Evolutionary conservation across 2,329 filamentous ascomycete species (phyloP), one percentile per base, ranked within the genome.

Genomic region (Trichoderma harzianum): DNA sequence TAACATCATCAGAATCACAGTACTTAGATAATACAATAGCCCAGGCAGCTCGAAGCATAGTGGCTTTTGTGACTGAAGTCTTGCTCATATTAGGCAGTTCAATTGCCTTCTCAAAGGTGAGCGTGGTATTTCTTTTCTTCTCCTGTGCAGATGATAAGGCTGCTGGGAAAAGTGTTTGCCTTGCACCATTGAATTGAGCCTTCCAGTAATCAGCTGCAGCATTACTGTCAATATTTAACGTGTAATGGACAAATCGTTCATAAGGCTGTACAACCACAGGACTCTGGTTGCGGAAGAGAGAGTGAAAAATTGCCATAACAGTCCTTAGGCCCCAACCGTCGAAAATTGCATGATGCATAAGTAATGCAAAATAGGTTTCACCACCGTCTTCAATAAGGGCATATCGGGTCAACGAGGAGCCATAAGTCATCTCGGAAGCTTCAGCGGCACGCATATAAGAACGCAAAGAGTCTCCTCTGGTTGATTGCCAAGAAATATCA

Each of bases 321-420:
- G 73, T 30, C 7, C 43, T 53, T 4, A 70, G 30, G 6, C 72
- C 58, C 74, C 72, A 74, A 10, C 74, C 74, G 39, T 77, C 75
- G 62, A 74, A 76, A 24, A 76, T 43, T 5, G 75, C 72, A 24
- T 77, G 75, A 18, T 77, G 75, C 21, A 73, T 71, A 6, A 58
- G 68, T 62, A 71, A 62, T 11, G 74, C 65, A 11, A 76, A 74
- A 30, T 71, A 72, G 1, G 30, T 60, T 5, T 67, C 24, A 1
- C 24, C 65, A 16, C 34, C 11, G 3, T 66, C 71, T 28, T 67
- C 53, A 24, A 71, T 43, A 8, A 72, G 43, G 4, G 68, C 68
- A 24, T 71, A 70, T 11, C 71, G 53, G 5, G 34, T 14, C 10
- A 72, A 69, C 11, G 24, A 39, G 5, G 68, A 66, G 18, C 71